Evolutionary conservation across 2,329 filamentous ascomycete species (phyloP).

Genomic region (Hypoxylon sp.): DNA sequence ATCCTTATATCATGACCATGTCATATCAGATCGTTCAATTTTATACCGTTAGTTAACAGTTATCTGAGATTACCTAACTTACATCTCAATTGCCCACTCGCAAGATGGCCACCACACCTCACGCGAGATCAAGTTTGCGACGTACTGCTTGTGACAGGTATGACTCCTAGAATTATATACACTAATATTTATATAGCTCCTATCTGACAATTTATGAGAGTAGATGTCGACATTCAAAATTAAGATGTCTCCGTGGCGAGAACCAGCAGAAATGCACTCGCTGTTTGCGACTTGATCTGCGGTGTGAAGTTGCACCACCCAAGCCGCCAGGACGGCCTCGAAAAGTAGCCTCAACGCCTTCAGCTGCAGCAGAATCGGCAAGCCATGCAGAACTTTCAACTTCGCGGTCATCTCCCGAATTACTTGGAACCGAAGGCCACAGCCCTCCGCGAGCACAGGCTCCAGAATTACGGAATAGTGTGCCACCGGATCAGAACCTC

Average conservation of each 20-base stretch:
- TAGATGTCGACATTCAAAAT: slow-evolving; percentile 43
- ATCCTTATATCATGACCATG: neutral
- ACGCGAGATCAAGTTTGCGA: slow-evolving; percentile 37
- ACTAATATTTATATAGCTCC: neutral
- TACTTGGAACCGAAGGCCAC: neutral
- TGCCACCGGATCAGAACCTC: slow-evolving; percentile 2
- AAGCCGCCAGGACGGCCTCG: slow-evolving; percentile 41
- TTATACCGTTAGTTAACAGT: neutral
- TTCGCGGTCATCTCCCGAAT: slow-evolving; percentile 5
- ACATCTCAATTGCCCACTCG: neutral
- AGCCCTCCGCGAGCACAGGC: neutral
- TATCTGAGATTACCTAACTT: neutral
- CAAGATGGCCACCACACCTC: slow-evolving; percentile 32
- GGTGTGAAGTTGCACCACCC: slow-evolving; percentile 39
- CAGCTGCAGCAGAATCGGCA: neutral
- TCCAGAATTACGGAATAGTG: neutral
- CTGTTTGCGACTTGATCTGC: slow-evolving; percentile 37
- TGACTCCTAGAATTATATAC: slow-evolving; percentile 1
- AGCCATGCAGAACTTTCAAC: slow-evolving; percentile 4
- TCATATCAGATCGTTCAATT: neutral
- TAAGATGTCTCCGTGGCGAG: slow-evolving; percentile 40
- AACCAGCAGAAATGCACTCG: slow-evolving; percentile 39
- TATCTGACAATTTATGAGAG: slow-evolving; percentile 16
- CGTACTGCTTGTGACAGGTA: slow-evolving; percentile 46
- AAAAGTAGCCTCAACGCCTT: slow-evolving; percentile 19